Conservation (phyloP, 345 rosid genomes). For the Hibiscus syriacus region DNA sequence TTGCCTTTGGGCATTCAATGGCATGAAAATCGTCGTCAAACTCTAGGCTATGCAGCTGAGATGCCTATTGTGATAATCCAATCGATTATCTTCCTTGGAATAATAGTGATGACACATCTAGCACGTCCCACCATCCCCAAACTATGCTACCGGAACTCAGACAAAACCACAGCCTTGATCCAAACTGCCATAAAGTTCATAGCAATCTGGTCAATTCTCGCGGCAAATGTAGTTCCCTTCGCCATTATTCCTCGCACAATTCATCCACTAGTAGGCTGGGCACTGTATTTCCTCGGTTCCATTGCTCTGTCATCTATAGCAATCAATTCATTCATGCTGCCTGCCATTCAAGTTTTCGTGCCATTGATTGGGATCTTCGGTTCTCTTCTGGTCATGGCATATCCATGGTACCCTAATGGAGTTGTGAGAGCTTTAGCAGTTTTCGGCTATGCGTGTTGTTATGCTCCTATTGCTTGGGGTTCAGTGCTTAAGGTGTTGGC, state of each 20-base stretch:
- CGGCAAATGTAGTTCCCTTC: too few species aligned
- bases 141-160: conserved; percentile 59
- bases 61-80: conserved; percentile 60
- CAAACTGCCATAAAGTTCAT: too few species aligned
- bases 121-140: conserved; percentile 63
- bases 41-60: conserved; percentile 39
- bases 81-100: conserved; percentile 45
- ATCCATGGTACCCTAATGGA: conserved; percentile 65
- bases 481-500: conserved; percentile 48
- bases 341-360: too few species aligned
- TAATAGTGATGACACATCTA: conserved; percentile 51
- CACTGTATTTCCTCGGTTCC: too few species aligned
- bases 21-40: too few species aligned
- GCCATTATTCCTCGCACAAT: too few species aligned
- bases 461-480: conserved; percentile 60
- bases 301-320: too few species aligned
- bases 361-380: too few species aligned
- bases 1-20: conserved; percentile 58
- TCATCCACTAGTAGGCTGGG: too few species aligned
- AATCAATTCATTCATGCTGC: too few species aligned
- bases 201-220: too few species aligned
- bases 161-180: conserved; percentile 41
- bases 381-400: too few species aligned
- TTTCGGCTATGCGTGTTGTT: conserved; percentile 62
- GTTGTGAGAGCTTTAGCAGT: conserved; percentile 59